Conservation (phyloP, 1,284 basidiomycete species). For the Rhodotorula sp. region DNA sequence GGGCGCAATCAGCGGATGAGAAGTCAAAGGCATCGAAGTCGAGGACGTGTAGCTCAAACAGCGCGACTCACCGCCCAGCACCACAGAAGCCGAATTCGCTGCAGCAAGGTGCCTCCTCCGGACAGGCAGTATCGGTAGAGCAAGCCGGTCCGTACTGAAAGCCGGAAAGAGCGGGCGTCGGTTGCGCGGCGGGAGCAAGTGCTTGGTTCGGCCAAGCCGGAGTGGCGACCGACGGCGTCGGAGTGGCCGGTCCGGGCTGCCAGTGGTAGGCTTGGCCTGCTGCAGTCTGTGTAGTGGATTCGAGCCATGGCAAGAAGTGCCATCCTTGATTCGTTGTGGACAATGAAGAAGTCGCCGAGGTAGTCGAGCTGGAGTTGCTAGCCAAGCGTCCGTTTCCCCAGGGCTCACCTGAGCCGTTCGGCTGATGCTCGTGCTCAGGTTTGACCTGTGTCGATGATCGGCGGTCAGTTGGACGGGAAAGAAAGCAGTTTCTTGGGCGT, state of each 20-base stretch:
- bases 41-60: no score
- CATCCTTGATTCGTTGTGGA: not conserved
- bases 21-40: not conserved
- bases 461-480: fast-evolving
- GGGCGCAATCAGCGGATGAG: not conserved
- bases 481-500: not conserved
- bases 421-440: constrained; percentile 55
- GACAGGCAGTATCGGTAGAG: constrained; percentile 52
- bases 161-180: constrained; percentile 1
- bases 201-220: not conserved
- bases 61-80: constrained; percentile 46
- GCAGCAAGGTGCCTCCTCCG: constrained; percentile 65
- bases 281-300: no score
- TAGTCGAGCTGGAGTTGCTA: not conserved
- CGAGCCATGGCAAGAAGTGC: not conserved
- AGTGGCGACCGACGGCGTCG: not conserved
- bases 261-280: no score
- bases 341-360: not conserved
- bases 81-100: constrained; percentile 75
- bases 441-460: no score
- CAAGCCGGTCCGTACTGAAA: constrained; percentile 6
- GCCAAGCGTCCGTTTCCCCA: constrained; percentile 58
- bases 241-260: no score
- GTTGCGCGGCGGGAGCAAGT: not conserved
- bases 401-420: constrained; percentile 57